These are phyloP conservation scores for Emericellopsis terricola DNA, from an alignment of 495 filamentous ascomycete species.

Conservation along the genomic window DNA sequence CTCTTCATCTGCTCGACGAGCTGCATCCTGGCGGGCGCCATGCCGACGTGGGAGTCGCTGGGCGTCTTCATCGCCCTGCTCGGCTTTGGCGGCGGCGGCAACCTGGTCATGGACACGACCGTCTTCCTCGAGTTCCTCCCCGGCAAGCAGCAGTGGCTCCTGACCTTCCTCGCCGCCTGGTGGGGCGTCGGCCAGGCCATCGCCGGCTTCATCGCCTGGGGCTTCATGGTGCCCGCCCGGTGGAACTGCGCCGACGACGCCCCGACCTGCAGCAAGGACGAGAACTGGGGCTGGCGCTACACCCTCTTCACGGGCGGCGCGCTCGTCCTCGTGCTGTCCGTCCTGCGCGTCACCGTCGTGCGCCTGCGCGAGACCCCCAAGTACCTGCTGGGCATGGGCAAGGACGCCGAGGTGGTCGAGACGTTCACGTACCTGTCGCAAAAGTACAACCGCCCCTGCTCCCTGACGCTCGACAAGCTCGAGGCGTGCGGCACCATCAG, in stretches of 20 bases:
- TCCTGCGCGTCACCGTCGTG: conserved; percentile 50
- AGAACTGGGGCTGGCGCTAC: conserved; percentile 77
- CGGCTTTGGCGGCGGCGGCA: conserved; percentile 59
- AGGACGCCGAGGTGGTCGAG: conserved; percentile 41
- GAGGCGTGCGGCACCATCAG: conserved; percentile 28
- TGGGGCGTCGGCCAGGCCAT: conserved; percentile 63
- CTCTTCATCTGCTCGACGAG: conserved; percentile 49
- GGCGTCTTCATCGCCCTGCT: conserved; percentile 49
- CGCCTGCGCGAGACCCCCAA: conserved; percentile 55
- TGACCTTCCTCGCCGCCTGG: conserved; percentile 58
- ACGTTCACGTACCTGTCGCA: conserved; percentile 41
- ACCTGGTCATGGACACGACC: conserved; percentile 50
- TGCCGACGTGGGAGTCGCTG: conserved; percentile 49
- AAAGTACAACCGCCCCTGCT: conserved; percentile 43
- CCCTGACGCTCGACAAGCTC: conserved; percentile 42
- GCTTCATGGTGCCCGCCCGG: conserved; percentile 32
- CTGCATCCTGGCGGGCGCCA: conserved; percentile 47
- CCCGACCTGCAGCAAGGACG: conserved; percentile 35
- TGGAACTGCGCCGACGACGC: conserved; percentile 39
- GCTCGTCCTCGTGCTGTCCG: conserved; percentile 46
- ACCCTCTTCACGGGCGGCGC: conserved; percentile 46
- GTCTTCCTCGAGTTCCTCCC: conserved; percentile 72
- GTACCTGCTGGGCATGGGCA: conserved; percentile 45
- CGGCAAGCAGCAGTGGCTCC: conserved; percentile 53
- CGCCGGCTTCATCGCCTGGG: conserved; percentile 62